Base-by-base conservation (phyloP, 176 grass and related monocot species). In the Ensete glaucum region DNA sequence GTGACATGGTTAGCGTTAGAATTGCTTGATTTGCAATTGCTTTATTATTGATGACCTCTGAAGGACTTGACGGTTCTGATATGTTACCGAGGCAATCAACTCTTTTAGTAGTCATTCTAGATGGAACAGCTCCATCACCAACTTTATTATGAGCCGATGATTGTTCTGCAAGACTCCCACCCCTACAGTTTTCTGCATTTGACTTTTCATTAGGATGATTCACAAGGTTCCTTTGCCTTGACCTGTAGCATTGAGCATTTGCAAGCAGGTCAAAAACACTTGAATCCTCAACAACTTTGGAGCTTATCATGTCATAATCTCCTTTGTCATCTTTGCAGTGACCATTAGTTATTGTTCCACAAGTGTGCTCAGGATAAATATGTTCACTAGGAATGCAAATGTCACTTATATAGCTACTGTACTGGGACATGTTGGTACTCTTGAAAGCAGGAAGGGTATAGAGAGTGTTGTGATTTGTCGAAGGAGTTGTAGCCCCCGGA, bases 231-330 rank as follows among this genome's bases (percentile, higher is more conserved):
- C 51, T 80, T 77, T 93, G 86, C 54, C 90, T 89, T 54, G 84
- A 89, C 86, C 82, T 93, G 57, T 86, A 89, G 75, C 84, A 83
- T 70, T 87, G 87, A 76, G 87, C 79, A 71, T 75, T 87, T 69
- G 84, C 76, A 72, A 89, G 79, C 11, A 81, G 57, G 62, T 75
- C 81, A 78, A 65, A 52, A 22, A 23, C 90, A 64, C 16, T 50
- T 82, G 53, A 79, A 55, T 55, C 48, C 60, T 88, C 69, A 3
- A 74, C 64, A 76, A 84, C 16, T 15, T 91, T 73, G 15, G 80
- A 79, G 68, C 79, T 55, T 73, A 71, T 55, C 27, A 73, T 67
- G 77, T 29, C 54, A 62, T 77, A 78, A 56, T 81, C 71, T 70
- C 63, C 73, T 79, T 80, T 74, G 49, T 67, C 56, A 29, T 87